phyloP scores from a whole-genome alignment of 2,329 filamentous ascomycete genomes.

The Phaeosphaeriaceae sp. region DNA sequence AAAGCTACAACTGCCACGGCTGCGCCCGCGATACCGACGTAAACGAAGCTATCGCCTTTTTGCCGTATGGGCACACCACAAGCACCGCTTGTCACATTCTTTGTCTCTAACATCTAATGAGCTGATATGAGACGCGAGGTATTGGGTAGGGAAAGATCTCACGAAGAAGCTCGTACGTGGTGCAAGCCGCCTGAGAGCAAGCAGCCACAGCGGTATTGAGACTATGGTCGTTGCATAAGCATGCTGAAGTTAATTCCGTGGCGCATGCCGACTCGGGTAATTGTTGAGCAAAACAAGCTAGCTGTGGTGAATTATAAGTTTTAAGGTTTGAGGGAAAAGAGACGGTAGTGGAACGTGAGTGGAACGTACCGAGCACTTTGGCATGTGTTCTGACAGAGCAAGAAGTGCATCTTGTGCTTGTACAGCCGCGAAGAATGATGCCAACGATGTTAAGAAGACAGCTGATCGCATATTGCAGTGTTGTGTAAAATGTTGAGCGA shows the following conservation, averaged over 20 bases:
- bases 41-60: conserved; percentile 36
- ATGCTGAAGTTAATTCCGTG: conserved; percentile 45
- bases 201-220: conserved; percentile 40
- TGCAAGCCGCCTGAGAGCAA: conserved; percentile 47
- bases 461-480: background rate
- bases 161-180: conserved; percentile 46
- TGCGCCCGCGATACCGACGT: conserved; percentile 36
- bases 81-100: conserved; percentile 47
- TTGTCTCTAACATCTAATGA: conserved; percentile 32
- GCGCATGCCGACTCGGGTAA: conserved; percentile 47
- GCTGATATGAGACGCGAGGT: background rate
- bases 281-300: conserved; percentile 25
- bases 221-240: conserved; percentile 48
- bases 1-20: conserved; percentile 42
- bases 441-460: conserved; percentile 7
- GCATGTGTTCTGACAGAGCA: conserved; percentile 19
- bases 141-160: background rate
- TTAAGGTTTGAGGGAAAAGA: background rate
- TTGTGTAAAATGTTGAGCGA: background rate
- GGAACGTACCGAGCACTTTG: conserved; percentile 25
- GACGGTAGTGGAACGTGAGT: too few species aligned
- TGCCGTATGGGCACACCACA: conserved; percentile 48
- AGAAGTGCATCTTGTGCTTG: conserved; percentile 18
- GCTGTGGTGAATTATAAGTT: conserved; percentile 16
- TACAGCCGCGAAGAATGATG: conserved; percentile 10